phyloP scores from a whole-genome alignment of 1,284 basidiomycete species.

The Takashimella tepidaria region DNA sequence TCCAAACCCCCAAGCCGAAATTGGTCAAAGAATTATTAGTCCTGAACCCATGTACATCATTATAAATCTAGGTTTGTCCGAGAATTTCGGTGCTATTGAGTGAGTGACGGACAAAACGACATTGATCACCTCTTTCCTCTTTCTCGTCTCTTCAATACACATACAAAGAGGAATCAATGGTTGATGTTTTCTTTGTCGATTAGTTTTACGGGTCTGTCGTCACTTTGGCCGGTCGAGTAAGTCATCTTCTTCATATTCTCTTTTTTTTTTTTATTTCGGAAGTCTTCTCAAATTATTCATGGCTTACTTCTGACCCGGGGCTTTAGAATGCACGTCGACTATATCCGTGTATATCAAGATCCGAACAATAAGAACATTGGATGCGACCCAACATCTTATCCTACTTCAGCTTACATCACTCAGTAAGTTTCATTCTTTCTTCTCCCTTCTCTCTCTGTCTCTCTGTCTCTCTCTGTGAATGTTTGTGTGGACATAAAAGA shows the following conservation, averaged over 20 bases:
- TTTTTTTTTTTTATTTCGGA: background rate
- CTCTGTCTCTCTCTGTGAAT: constrained; percentile 22
- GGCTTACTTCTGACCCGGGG: background rate
- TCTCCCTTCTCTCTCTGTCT: too few species aligned
- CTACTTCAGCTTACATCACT: constrained; percentile 55
- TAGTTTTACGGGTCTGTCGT: background rate
- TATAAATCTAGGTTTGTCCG: constrained; percentile 65
- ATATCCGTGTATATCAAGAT: constrained; percentile 48
- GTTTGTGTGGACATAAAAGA: background rate
- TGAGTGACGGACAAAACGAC: constrained; percentile 27
- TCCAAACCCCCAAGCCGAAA: constrained; percentile 62
- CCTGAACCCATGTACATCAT: constrained; percentile 70
- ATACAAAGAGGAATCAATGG: background rate
- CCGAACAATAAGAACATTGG: constrained; percentile 41
- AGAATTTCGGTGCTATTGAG: constrained; percentile 68
- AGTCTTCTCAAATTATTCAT: background rate
- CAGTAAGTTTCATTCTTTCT: background rate
- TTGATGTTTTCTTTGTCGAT: background rate
- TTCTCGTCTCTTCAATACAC: too few species aligned
- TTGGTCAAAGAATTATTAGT: constrained; percentile 67
- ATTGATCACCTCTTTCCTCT: too few species aligned
- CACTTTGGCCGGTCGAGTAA: constrained; percentile 8
- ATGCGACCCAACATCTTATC: constrained; percentile 52
- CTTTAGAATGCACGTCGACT: constrained; percentile 41
- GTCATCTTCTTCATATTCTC: too few species aligned